Percentiles rank a stretch among this genome's conserved stretches.
phyloP scores from a whole-genome alignment of 139 green algal species.

The Tetradesmus lagerheimii region DNA sequence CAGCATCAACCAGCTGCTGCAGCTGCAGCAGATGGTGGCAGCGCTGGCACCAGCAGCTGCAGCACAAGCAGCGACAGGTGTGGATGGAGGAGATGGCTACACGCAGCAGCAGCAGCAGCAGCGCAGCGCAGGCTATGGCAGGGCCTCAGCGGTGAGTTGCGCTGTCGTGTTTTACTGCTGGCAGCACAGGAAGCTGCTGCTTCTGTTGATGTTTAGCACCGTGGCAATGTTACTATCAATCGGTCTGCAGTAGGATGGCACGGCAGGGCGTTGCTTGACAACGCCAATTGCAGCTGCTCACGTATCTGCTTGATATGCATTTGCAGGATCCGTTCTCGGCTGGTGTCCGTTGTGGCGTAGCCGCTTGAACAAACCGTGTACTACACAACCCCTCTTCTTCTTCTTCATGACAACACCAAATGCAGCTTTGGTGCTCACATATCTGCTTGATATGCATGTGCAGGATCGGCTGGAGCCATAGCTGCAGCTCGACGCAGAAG shows the following conservation, averaged over 20 bases:
- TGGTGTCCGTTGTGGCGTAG: no score
- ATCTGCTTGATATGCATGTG: neutral
- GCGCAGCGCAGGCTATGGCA: neutral
- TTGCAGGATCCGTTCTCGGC: neutral
- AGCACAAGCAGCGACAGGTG: neutral
- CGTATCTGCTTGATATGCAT: neutral
- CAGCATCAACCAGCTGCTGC: conserved; percentile 57
- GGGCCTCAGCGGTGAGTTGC: neutral
- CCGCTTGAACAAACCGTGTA: no score
- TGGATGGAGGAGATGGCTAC: neutral
- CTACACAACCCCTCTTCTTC: no score
- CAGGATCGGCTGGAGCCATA: neutral
- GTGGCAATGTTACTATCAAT: no score
- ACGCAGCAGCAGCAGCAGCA: neutral
- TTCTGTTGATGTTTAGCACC: no score
- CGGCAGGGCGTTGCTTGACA: no score
- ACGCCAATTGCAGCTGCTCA: no score
- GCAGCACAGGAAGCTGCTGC: no score
- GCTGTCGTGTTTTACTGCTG: no score
- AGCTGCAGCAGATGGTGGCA: conserved; percentile 44
- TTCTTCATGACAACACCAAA: no score
- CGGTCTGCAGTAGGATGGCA: no score
- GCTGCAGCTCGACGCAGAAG: neutral
- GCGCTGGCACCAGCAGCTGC: conserved; percentile 29
- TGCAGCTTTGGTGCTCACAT: no score